Evolutionary conservation across 1,139 yeast genomes (phyloP), one percentile per base, ranked within the genome.

Genomic region (Pneumocystis sp.): DNA sequence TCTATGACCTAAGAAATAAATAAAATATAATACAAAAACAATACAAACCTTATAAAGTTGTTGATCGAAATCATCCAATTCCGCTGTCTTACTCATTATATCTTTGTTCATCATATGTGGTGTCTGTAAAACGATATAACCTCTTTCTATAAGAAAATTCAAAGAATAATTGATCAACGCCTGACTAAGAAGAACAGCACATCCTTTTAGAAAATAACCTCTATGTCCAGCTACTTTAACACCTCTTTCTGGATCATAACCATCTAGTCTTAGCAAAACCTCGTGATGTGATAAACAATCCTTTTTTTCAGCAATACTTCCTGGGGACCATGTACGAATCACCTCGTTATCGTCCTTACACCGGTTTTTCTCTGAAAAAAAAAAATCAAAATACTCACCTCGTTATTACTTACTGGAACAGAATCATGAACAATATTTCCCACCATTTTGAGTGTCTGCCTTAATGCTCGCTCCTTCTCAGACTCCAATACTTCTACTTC

Each of bases 101-200:
- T 93, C 98, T 80, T 93, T 93, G 84, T 95, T 95, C 97, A 95
- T 90, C 98, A 93, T 91, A 64, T 93, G 97, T 67, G 99, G 99
- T 19, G 98, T 96, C 81, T 93, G 98, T 77, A 93, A 82, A 69
- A 97, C 96, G 67, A 82, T 82, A 81, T 90, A 93, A 67, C 85
- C 93, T 72, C 86, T 84, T 74, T 83, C 81, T 70, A 89, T 83
- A 76, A 93, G 83, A 79, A 90, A 91, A 68, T 83, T 82, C 74
- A 93, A 83, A 70, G 98, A 98, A 75, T 90, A 91, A 83, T 91
- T 93, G 77, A 93, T 93, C 78, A 93, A 82, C 50, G 99, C 99
- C 79, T 95, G 97, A 81, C 95, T 93, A 76, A 93, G 83, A 79
- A 91, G 95, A 57, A 93, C 98, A 78, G 98, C 98, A 73, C 84